These are phyloP conservation scores for Castanopsis chinensis DNA, from an alignment of 306 rosid species.

Conservation along the genomic window DNA sequence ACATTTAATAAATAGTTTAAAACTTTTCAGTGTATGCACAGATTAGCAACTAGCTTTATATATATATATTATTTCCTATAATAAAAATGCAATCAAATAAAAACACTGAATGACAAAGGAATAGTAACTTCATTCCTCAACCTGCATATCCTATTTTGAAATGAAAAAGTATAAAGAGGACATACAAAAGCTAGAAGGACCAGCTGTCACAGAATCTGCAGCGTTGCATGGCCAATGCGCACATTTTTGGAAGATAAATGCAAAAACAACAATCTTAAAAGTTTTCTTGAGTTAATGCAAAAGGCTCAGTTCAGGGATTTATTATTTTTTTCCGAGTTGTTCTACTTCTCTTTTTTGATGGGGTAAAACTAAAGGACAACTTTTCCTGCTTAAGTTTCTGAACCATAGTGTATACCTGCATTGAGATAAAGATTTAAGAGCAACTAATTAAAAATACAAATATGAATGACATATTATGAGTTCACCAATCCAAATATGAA, in stretches of 20 bases:
- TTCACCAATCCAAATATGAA: not conserved
- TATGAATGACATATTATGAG: not conserved
- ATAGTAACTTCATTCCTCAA: too few species aligned
- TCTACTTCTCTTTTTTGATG: slow-evolving; percentile 48
- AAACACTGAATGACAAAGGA: too few species aligned
- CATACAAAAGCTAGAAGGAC: not conserved
- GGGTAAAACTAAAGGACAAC: slow-evolving; percentile 21
- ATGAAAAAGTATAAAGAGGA: not conserved
- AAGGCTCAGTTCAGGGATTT: not conserved
- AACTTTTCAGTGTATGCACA: too few species aligned
- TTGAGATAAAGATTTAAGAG: slow-evolving; percentile 3
- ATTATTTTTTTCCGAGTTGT: slow-evolving; percentile 21
- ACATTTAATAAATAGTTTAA: too few species aligned
- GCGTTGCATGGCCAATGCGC: not conserved
- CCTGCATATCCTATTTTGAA: too few species aligned
- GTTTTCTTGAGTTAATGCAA: not conserved
- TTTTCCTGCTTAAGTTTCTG: slow-evolving; percentile 63
- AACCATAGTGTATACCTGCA: slow-evolving; percentile 79
- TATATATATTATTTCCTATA: too few species aligned
- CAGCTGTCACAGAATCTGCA: not conserved
- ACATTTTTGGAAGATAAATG: not conserved
- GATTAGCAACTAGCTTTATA: too few species aligned
- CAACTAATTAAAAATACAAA: not conserved
- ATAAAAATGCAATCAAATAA: too few species aligned
- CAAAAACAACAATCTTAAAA: not conserved